Evolutionary conservation across 148 eudicot genomes (phyloP), one percentile per base, ranked within the genome.

Genomic region (Rhododendron griersonianum): DNA sequence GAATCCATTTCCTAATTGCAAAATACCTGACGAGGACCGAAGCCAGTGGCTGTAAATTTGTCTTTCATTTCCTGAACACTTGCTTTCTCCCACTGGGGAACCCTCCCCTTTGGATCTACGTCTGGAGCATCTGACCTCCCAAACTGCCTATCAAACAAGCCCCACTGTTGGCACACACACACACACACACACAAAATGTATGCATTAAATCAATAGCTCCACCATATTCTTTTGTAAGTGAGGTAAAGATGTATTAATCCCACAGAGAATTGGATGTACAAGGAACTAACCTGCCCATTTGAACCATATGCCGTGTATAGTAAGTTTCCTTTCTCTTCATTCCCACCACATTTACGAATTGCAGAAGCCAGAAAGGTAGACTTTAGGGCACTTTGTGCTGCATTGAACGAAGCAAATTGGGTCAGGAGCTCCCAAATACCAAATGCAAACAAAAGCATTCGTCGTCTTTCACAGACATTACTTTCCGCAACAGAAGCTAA

Each of bases 61-160:
- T 94, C 96, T 89, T 98, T 98, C 98, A 98, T 93, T 91, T 95
- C 98, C 89, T 92, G 92, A 81, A 94, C 98, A 86, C 91, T 94
- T 44, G 98, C 93, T 87, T 90, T 92, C 69, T 91, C 93, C 99
- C 99, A 98, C 78, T 88, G 87, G 63, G 95, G 98, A 83, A 98
- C 94, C 90, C 99, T 92, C 33, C 99, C 98, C 85, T 98, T 97
- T 78, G 99, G 99, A 91, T 95, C 98, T 69, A 97, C 93, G 89
- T 97, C 95, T 88, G 93, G 91, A 57, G 98, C 88, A 89, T 98
- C 99, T 30, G 93, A 88, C 84, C 99, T 92, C 84, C 99, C 99
- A 84, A 98, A 90, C 78, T 87, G 86, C 92, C 53, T 94, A 88
- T 98, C 99, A 77, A 98, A 98, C 76, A 94, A 91, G 7, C 94